These are phyloP conservation scores for Penicillium herquei DNA, from an alignment of 495 filamentous ascomycete species.

Conservation along the genomic window DNA sequence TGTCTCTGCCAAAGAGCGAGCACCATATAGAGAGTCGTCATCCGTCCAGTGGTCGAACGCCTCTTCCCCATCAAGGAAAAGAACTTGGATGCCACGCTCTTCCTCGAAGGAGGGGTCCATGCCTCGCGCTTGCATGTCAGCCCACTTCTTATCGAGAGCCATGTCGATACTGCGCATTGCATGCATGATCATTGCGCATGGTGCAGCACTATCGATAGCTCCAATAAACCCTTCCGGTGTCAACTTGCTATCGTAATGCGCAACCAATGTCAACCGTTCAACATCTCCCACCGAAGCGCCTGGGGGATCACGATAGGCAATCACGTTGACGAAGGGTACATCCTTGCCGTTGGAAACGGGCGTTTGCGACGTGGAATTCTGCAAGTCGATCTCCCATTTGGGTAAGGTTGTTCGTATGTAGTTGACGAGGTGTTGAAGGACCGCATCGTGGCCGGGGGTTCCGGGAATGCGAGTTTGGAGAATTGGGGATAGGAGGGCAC, in stretches of 20 bases:
- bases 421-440: conserved; percentile 76
- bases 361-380: conserved; percentile 82
- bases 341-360: conserved; percentile 65
- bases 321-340: conserved; percentile 82
- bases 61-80: conserved; percentile 93
- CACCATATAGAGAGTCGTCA: conserved; percentile 82
- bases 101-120: conserved; percentile 54
- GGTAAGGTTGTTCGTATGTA: conserved; percentile 76
- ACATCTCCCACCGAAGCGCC: conserved; percentile 71
- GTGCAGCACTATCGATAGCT: conserved; percentile 87
- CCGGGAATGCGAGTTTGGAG: conserved; percentile 88
- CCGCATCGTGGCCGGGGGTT: conserved; percentile 69
- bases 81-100: conserved; percentile 80
- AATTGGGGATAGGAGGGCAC: conserved; percentile 80
- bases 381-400: conserved; percentile 74
- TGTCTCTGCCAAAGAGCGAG: conserved; percentile 69
- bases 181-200: conserved; percentile 90
- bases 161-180: conserved; percentile 74
- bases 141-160: conserved; percentile 79
- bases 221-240: conserved; percentile 87
- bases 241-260: conserved; percentile 90
- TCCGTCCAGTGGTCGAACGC: conserved; percentile 78
- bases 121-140: conserved; percentile 60
- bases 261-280: conserved; percentile 78
- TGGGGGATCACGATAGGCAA: conserved; percentile 87